A percentile compares a stretch with the other conserved stretches of the same genome.
phyloP scores from a whole-genome alignment of 2,329 filamentous ascomycete genomes.

The Verticillium albo-atrum region DNA sequence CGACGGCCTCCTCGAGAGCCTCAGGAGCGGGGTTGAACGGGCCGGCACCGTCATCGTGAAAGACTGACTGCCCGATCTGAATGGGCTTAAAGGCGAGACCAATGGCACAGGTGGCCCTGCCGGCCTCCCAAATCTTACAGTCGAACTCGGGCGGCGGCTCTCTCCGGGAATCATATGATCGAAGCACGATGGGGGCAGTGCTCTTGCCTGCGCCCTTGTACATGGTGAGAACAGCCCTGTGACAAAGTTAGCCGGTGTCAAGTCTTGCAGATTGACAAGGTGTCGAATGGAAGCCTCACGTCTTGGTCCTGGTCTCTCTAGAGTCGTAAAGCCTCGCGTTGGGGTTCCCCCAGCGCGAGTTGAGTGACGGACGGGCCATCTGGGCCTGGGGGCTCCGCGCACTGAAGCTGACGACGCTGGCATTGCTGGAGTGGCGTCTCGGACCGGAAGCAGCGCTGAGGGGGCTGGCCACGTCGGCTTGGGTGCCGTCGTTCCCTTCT shows the following conservation, averaged over 20 bases:
- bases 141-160: slow-evolving; percentile 89
- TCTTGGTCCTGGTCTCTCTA: slow-evolving; percentile 82
- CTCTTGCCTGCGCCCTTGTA: slow-evolving; percentile 76
- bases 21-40: slow-evolving; percentile 88
- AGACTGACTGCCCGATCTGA: slow-evolving; percentile 85
- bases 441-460: slow-evolving; percentile 36
- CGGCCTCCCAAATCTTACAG: slow-evolving; percentile 96
- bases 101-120: slow-evolving; percentile 87
- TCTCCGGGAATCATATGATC: slow-evolving; percentile 92
- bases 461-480: slow-evolving; percentile 33
- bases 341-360: slow-evolving; percentile 69
- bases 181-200: slow-evolving; percentile 66
- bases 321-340: slow-evolving; percentile 85
- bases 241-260: neutral
- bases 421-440: slow-evolving; percentile 69
- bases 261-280: neutral
- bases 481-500: slow-evolving; percentile 73
- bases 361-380: slow-evolving; percentile 46
- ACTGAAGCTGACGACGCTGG: slow-evolving; percentile 79
- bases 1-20: slow-evolving; percentile 81
- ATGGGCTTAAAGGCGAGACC: slow-evolving; percentile 95
- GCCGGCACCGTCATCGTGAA: slow-evolving; percentile 87
- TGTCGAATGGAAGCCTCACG: slow-evolving; percentile 48
- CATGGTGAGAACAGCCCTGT: slow-evolving; percentile 84
- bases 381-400: slow-evolving; percentile 58